A percentile compares a stretch with the other conserved stretches of the same genome.
Conservation (phyloP, 768 basidiomycete species). For the Rhodotorula taiwanensis region DNA sequence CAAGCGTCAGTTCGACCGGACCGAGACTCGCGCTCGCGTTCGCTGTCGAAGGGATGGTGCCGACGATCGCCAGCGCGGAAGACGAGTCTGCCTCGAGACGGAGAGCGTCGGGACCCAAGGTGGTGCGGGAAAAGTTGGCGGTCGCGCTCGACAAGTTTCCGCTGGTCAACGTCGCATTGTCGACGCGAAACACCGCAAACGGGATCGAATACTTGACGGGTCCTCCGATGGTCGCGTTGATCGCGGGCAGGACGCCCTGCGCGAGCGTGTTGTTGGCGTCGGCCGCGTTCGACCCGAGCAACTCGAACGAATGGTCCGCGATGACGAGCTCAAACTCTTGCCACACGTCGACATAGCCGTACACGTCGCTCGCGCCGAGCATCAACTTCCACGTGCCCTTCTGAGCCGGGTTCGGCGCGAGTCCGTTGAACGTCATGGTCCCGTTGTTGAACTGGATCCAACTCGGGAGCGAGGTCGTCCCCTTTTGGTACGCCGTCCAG, state of each 20-base stretch:
- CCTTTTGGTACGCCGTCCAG: constrained; percentile 59
- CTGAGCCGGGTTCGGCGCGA: constrained; percentile 51
- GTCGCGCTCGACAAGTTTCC: constrained; percentile 55
- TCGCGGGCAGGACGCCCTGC: constrained; percentile 50
- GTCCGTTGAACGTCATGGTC: constrained; percentile 69
- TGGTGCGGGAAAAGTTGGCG: constrained; percentile 54
- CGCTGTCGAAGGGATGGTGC: constrained; percentile 54
- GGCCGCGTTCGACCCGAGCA: constrained; percentile 41
- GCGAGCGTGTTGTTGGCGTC: constrained; percentile 1
- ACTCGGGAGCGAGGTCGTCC: constrained; percentile 63
- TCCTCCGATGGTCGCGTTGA: constrained; percentile 63
- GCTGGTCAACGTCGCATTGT: constrained; percentile 58
- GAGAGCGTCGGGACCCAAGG: constrained; percentile 39
- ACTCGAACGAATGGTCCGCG: constrained; percentile 62
- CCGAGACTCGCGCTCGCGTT: constrained; percentile 40
- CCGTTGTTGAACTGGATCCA: constrained; percentile 68
- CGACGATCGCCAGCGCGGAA: constrained; percentile 57
- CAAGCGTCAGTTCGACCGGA: constrained; percentile 58
- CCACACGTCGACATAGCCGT: constrained; percentile 60
- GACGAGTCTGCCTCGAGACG: constrained; percentile 52
- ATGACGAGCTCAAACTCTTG: constrained; percentile 62
- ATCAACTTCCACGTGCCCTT: constrained; percentile 50
- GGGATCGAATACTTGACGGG: constrained; percentile 50
- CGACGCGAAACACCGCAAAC: constrained; percentile 51
- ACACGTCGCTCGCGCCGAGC: constrained; percentile 64